Evolutionary conservation across 1,284 basidiomycete species (phyloP).

Genomic region (Boletus semigastroideus): DNA sequence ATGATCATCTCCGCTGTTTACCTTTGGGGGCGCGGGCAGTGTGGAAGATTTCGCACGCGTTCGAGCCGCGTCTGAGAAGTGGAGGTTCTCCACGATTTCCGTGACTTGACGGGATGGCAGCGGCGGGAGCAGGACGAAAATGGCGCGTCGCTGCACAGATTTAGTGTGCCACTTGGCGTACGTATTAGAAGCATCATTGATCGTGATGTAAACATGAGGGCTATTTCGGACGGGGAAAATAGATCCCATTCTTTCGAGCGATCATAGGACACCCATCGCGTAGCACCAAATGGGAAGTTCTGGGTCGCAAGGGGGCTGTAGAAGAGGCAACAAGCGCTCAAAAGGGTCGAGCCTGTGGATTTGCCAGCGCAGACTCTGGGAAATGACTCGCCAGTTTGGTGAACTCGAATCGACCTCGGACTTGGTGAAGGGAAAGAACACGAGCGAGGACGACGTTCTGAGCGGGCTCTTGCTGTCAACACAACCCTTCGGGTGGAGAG

Average conservation of each 20-base stretch:
- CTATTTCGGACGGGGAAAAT: neutral
- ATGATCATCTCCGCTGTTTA: constrained; percentile 16
- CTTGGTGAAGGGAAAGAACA: constrained; percentile 7
- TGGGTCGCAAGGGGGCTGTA: neutral
- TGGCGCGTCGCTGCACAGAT: no score
- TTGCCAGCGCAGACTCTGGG: neutral
- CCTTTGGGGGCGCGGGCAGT: constrained; percentile 4
- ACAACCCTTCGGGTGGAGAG: constrained; percentile 9
- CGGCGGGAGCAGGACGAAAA: neutral
- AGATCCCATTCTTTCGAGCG: neutral
- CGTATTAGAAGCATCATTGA: neutral
- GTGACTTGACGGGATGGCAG: neutral
- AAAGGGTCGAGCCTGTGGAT: neutral
- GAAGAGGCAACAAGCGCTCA: neutral
- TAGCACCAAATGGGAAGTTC: neutral
- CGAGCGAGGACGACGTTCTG: constrained; percentile 9
- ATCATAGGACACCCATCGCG: neutral
- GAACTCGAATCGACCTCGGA: neutral
- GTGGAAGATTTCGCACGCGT: constrained; percentile 1
- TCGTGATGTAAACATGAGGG: neutral
- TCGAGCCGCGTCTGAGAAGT: neutral
- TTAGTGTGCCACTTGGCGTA: neutral
- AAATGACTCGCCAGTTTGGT: no score
- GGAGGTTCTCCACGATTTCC: neutral
- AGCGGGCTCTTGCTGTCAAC: constrained; percentile 12